phyloP scores from a whole-genome alignment of 345 rosid species.

The Eucalyptus decipiens region DNA sequence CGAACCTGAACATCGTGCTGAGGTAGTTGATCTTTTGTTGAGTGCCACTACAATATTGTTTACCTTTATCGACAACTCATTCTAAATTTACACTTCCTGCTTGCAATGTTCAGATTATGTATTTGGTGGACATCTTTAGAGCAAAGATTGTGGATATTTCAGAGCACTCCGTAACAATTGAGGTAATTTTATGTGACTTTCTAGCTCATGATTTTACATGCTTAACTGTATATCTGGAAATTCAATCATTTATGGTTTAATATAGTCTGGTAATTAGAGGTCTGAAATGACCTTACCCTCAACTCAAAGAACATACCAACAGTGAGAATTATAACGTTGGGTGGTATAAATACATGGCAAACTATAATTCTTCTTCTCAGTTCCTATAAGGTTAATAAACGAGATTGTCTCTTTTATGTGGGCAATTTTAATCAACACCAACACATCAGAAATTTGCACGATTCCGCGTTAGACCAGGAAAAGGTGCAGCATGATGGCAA shows the following conservation, averaged over 20 bases:
- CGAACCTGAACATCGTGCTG: conserved; percentile 41
- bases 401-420: background rate
- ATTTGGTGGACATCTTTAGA: conserved; percentile 87
- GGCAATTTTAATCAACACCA: background rate
- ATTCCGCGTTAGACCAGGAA: background rate
- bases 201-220: background rate
- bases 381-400: background rate
- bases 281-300: background rate
- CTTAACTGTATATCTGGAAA: background rate
- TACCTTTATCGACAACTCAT: background rate
- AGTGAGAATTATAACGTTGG: background rate
- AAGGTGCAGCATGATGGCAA: background rate
- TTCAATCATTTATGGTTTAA: background rate
- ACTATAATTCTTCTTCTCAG: background rate
- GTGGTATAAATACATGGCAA: background rate
- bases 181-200: conserved; percentile 27
- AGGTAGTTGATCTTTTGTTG: conserved; percentile 29
- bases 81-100: background rate
- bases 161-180: conserved; percentile 60
- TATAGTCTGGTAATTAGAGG: background rate
- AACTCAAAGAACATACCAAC: background rate
- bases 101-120: conserved; percentile 56
- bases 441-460: background rate
- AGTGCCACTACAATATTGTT: background rate
- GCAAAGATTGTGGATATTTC: conserved; percentile 81